A percentile compares a stretch with the other conserved stretches of the same genome.
phyloP scores from a whole-genome alignment of 164 flowering plant species.

The Nymphaea thermarum region DNA sequence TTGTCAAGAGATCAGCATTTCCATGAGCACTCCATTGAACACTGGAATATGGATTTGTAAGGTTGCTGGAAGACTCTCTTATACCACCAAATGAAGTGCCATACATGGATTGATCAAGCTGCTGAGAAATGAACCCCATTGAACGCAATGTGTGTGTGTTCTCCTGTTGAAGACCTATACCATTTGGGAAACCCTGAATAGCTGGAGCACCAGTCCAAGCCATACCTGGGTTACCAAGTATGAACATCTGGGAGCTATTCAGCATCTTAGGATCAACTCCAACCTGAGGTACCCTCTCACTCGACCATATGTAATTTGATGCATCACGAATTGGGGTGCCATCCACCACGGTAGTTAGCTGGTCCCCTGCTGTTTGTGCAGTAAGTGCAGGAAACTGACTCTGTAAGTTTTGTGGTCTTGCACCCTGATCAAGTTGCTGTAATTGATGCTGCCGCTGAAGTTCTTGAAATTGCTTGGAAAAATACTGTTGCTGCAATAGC shows the following conservation, averaged over 20 bases:
- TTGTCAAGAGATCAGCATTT: conserved; percentile 19
- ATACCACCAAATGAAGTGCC: conserved; percentile 36
- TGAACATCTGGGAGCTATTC: conserved; percentile 29
- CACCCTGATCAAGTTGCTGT: conserved; percentile 36
- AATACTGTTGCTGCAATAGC: conserved; percentile 47
- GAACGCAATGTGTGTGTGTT: conserved; percentile 25
- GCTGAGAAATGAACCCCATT: conserved; percentile 42
- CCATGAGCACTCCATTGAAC: conserved; percentile 35
- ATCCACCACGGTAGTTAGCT: conserved; percentile 25
- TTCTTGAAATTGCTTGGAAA: conserved; percentile 60
- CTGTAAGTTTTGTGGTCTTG: conserved; percentile 30
- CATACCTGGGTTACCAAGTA: conserved; percentile 27
- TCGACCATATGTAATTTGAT: conserved; percentile 13
- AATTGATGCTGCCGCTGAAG: conserved; percentile 57
- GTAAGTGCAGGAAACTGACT: conserved; percentile 24
- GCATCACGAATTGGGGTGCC: conserved; percentile 35
- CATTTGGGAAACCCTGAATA: conserved; percentile 34
- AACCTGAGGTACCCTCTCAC: conserved; percentile 8
- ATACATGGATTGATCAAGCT: conserved; percentile 47
- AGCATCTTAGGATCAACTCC: conserved; percentile 14
- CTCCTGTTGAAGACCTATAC: conserved; percentile 25
- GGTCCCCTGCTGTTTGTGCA: conserved; percentile 34
- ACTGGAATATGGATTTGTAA: conserved; percentile 25
- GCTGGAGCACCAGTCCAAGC: conserved; percentile 26
- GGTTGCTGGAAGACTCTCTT: conserved; percentile 14